A percentile compares a stretch with the other conserved stretches of the same genome.
These are phyloP conservation scores for Nemania serpens DNA, from an alignment of 2,329 filamentous ascomycete species.

Conservation along the genomic window DNA sequence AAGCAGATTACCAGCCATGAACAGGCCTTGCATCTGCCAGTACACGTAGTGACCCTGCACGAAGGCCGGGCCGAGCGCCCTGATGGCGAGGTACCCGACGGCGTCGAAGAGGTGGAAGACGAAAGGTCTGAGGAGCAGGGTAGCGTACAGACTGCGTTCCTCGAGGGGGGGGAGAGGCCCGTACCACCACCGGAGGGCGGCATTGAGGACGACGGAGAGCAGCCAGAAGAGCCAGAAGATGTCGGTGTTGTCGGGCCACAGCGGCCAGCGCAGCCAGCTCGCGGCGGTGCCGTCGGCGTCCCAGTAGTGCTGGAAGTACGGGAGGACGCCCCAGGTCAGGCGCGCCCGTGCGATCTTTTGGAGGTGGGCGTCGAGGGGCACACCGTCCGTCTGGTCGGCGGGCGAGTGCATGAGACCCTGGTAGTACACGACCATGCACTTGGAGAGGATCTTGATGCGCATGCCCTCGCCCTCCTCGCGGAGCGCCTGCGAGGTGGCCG, in stretches of 20 bases:
- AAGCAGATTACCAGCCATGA: not conserved
- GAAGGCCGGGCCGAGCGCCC: not conserved
- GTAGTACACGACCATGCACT: conserved; percentile 40
- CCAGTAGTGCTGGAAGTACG: conserved; percentile 20
- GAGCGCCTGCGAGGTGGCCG: not conserved
- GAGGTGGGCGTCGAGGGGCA: conserved; percentile 30
- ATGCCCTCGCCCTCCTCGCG: conserved; percentile 32
- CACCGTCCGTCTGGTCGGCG: conserved; percentile 20
- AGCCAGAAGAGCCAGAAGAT: conserved; percentile 15
- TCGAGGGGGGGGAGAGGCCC: not conserved
- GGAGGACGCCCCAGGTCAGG: not conserved
- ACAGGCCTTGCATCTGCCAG: not conserved
- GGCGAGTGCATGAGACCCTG: conserved; percentile 39
- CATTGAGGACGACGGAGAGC: not conserved
- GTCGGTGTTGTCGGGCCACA: conserved; percentile 6
- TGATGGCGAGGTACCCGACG: not conserved
- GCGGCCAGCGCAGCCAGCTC: conserved; percentile 11
- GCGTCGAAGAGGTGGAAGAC: not conserved
- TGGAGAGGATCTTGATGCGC: conserved; percentile 31
- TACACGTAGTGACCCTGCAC: not conserved
- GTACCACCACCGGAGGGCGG: not conserved
- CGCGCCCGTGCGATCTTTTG: not conserved
- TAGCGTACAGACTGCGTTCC: not conserved
- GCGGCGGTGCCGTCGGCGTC: not conserved
- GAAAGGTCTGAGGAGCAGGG: not conserved